Base-by-base conservation (phyloP, 2,329 filamentous ascomycete genomes). In the Talaromyces sp. region DNA sequence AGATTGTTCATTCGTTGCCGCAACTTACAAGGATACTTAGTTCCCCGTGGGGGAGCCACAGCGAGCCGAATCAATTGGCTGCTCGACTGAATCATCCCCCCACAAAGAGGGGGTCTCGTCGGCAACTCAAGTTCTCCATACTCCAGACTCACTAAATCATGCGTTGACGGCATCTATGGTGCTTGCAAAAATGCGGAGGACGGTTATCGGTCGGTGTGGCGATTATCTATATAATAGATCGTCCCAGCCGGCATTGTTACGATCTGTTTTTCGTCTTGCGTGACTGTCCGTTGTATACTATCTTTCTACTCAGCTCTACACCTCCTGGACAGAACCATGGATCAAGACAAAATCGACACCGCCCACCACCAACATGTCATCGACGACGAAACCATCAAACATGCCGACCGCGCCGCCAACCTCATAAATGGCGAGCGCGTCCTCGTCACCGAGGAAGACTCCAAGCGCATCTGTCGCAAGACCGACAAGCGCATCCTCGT, bases 401-500 rank as follows among this genome's bases (percentile, higher is more conserved):
- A 66, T 3, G 65, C 65, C 24, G 65, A 66, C 61, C 60, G 56
- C 11, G 65, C 65, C 19, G 65, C 65, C 27, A 31, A 27, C 3
- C 60, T 66, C n/a, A 45, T 57, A 37, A 57, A 45, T 35, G 52
- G 64, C n/a, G 47, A 66, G 22, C 65, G 65, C 24, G 45, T 50
- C 19, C 9, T 64, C 37, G 56, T 77, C 52, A 76, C 74, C 0
- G 75, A 77, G 27, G 72, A 73, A 37, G 75, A 77, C 45, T 84
- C 83, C 74, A 82, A 79, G 68, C 82, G 83, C 10, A 88, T 89
- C 67, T 81, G 83, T 31, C 81, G 80, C 48, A 88, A 88, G 74
- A 89, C 86, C 0, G 88, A 90, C 71, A 81, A 79, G 58, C 80
- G 81, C 33, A 86, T 90, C 63, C 79, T 90, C 1, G 41, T 75